These are phyloP conservation scores for Blastocrithidia nonstop DNA, from an alignment of 208 protist genomes.

Conservation along the genomic window DNA sequence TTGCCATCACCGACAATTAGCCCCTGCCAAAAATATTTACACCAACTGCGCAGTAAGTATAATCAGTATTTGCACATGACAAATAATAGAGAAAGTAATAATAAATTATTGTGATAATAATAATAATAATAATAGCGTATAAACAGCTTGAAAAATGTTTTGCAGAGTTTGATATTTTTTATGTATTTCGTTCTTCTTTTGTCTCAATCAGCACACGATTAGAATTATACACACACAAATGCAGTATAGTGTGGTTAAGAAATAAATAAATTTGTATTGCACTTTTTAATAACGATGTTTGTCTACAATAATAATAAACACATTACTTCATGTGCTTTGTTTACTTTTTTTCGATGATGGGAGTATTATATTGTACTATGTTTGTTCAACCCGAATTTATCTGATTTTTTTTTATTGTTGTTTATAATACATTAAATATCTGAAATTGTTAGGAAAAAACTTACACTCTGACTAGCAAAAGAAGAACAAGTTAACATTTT, in stretches of 20 bases:
- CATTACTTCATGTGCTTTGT: conserved; percentile 1
- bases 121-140: neutral
- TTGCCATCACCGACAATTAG: conserved; percentile 29
- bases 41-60: neutral
- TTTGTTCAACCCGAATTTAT: no score
- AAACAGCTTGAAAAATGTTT: no score
- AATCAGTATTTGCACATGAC: neutral
- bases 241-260: neutral
- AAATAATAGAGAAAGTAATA: neutral
- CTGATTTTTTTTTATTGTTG: no score
- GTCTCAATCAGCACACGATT: neutral
- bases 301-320: neutral
- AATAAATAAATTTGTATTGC: neutral
- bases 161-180: no score
- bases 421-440: no score
- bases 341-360: neutral
- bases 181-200: conserved; percentile 1
- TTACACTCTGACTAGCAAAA: no score
- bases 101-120: no score
- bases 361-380: neutral
- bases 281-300: neutral
- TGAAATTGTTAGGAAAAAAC: no score
- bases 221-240: neutral
- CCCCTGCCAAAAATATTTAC: conserved; percentile 25
- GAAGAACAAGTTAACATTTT: no score